phyloP scores from a whole-genome alignment of 2,329 filamentous ascomycete genomes.

The Pseudomassariella vexata region DNA sequence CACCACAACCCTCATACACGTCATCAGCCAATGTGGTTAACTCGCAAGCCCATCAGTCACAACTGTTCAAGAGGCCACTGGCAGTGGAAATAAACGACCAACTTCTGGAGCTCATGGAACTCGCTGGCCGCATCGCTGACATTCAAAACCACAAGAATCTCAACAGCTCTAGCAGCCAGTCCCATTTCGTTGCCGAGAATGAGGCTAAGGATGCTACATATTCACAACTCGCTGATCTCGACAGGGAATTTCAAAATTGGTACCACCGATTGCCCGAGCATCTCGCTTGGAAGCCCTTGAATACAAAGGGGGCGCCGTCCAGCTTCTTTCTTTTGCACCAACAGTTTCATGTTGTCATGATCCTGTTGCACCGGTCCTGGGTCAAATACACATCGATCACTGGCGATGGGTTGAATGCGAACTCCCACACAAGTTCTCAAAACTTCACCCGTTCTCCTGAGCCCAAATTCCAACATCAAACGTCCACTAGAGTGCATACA shows the following conservation, averaged over 20 bases:
- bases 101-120: conserved; percentile 49
- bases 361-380: conserved; percentile 47
- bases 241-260: conserved; percentile 49
- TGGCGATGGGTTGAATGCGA: conserved; percentile 22
- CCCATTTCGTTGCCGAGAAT: conserved; percentile 21
- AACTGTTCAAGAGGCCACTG: conserved; percentile 16
- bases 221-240: conserved; percentile 42
- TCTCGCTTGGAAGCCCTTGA: conserved; percentile 42
- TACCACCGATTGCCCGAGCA: conserved; percentile 44
- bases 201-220: conserved; percentile 40
- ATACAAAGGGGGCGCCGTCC: conserved; percentile 41
- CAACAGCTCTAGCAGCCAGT: conserved; percentile 21
- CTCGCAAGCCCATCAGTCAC: conserved; percentile 18
- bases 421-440: conserved; percentile 26
- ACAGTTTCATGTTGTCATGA: conserved; percentile 48
- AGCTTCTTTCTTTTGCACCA: conserved; percentile 50
- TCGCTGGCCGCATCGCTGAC: conserved; percentile 46
- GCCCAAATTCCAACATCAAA: conserved; percentile 7
- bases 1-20: conserved; percentile 38
- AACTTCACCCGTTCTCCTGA: conserved; percentile 14
- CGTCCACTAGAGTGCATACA: conserved; percentile 8
- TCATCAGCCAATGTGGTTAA: conserved; percentile 29
- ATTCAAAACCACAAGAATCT: conserved; percentile 28
- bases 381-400: conserved; percentile 40
- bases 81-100: conserved; percentile 40